Evolutionary conservation across 768 basidiomycete species (phyloP).

Genomic region (Russula dissimulans): DNA sequence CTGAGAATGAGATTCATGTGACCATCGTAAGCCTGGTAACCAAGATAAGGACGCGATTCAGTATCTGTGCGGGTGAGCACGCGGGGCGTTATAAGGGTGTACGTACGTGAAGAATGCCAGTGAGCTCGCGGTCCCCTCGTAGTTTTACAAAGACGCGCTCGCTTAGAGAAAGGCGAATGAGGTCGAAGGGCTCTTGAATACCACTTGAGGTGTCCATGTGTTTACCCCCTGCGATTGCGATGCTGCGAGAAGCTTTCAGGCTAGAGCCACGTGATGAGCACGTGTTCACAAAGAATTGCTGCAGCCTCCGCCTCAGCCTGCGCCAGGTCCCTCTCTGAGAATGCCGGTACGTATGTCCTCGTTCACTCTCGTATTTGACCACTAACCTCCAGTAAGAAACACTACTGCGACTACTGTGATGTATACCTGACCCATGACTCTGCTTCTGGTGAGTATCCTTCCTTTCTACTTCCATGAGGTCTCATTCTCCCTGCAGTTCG

Average conservation of each 20-base stretch:
- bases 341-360: slow-evolving; percentile 54
- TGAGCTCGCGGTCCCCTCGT: slow-evolving; percentile 85
- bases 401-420: slow-evolving; percentile 91
- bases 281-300: background rate
- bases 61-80: slow-evolving; percentile 4
- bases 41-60: slow-evolving; percentile 13
- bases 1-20: slow-evolving; percentile 99
- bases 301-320: background rate
- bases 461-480: background rate
- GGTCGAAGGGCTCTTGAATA: slow-evolving; percentile 95
- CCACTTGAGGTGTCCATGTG: slow-evolving; percentile 63
- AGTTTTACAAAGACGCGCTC: slow-evolving; percentile 98
- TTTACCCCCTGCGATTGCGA: too few species aligned
- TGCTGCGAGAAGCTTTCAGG: too few species aligned
- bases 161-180: slow-evolving; percentile 90
- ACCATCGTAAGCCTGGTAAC: slow-evolving; percentile 89
- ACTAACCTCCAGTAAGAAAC: slow-evolving; percentile 42
- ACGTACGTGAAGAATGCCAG: slow-evolving; percentile 85
- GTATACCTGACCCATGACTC: slow-evolving; percentile 94
- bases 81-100: slow-evolving; percentile 4
- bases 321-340: background rate
- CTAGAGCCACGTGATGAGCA: slow-evolving; percentile 3
- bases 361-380: background rate
- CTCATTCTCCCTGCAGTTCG: slow-evolving; percentile 48
- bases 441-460: slow-evolving; percentile 56